Conservation (phyloP, 805 yeast genomes). For the Teunomyces tritomae region DNA sequence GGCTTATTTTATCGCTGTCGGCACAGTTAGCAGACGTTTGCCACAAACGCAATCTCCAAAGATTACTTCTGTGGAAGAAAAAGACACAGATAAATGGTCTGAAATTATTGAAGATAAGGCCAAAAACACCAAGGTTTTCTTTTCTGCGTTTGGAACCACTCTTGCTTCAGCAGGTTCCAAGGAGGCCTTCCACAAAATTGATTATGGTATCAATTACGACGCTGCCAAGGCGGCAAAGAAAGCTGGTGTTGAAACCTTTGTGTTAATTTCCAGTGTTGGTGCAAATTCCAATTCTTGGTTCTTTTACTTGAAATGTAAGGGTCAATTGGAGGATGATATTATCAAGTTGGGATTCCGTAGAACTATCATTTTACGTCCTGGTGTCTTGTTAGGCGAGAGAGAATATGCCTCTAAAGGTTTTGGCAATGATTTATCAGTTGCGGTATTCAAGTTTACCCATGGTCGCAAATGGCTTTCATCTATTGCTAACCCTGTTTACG, state of each 20-base stretch:
- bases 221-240: slow-evolving; percentile 73
- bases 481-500: slow-evolving; percentile 48
- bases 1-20: slow-evolving; percentile 35
- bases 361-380: slow-evolving; percentile 77
- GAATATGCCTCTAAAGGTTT: slow-evolving; percentile 35
- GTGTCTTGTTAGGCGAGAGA: slow-evolving; percentile 66
- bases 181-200: slow-evolving; percentile 69
- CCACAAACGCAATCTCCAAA: slow-evolving; percentile 30
- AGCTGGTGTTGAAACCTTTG: slow-evolving; percentile 64
- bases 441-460: slow-evolving; percentile 26
- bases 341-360: slow-evolving; percentile 61
- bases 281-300: slow-evolving; percentile 58
- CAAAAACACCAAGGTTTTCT: slow-evolving; percentile 40
- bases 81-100: slow-evolving; percentile 53
- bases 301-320: slow-evolving; percentile 67
- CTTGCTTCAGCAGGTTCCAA: slow-evolving; percentile 67
- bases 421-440: slow-evolving; percentile 27
- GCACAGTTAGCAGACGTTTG: slow-evolving; percentile 52
- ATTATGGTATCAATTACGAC: slow-evolving; percentile 66
- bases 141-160: slow-evolving; percentile 77
- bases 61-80: slow-evolving; percentile 40
- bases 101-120: slow-evolving; percentile 31
- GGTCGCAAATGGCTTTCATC: slow-evolving; percentile 11
- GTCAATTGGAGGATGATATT: slow-evolving; percentile 70
- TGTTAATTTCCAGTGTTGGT: slow-evolving; percentile 66